phyloP scores from a whole-genome alignment of 2,329 filamentous ascomycete species.

The Parascedosporium putredinis region DNA sequence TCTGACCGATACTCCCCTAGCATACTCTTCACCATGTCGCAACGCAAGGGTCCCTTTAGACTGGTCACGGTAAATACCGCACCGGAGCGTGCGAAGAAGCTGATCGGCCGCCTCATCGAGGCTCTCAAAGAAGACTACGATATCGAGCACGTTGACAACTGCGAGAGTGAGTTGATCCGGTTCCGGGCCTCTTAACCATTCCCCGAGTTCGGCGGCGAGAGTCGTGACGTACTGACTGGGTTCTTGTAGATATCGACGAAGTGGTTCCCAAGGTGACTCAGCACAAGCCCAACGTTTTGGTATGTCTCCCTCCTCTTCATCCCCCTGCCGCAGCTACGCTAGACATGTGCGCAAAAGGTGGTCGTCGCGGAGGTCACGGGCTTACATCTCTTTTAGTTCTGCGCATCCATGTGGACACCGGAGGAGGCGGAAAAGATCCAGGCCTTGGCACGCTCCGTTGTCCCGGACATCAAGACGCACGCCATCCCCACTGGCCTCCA shows the following conservation, averaged over 20 bases:
- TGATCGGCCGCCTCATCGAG: constrained; percentile 52
- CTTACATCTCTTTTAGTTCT: constrained; percentile 33
- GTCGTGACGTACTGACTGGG: no score
- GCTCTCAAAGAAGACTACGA: constrained; percentile 52
- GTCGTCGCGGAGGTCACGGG: not conserved
- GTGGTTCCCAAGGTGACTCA: constrained; percentile 40
- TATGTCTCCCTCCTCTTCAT: no score
- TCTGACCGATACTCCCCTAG: no score
- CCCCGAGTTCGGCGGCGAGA: no score
- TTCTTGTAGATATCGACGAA: constrained; percentile 41
- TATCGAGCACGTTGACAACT: constrained; percentile 53
- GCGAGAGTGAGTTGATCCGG: constrained; percentile 35
- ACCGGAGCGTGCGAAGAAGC: constrained; percentile 50
- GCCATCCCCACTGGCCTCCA: constrained; percentile 44
- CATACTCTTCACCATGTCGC: constrained; percentile 14
- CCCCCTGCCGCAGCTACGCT: no score
- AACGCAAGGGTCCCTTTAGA: constrained; percentile 45
- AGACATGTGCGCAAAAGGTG: no score
- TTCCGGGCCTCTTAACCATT: no score
- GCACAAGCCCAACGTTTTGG: constrained; percentile 19
- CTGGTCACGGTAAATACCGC: constrained; percentile 60
- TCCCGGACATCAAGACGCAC: constrained; percentile 38
- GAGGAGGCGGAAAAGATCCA: constrained; percentile 36
- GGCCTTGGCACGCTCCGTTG: constrained; percentile 28
- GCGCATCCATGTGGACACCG: constrained; percentile 42